Evolutionary conservation across 2,329 filamentous ascomycete species (phyloP).

Genomic region (Trichoderma sp.): DNA sequence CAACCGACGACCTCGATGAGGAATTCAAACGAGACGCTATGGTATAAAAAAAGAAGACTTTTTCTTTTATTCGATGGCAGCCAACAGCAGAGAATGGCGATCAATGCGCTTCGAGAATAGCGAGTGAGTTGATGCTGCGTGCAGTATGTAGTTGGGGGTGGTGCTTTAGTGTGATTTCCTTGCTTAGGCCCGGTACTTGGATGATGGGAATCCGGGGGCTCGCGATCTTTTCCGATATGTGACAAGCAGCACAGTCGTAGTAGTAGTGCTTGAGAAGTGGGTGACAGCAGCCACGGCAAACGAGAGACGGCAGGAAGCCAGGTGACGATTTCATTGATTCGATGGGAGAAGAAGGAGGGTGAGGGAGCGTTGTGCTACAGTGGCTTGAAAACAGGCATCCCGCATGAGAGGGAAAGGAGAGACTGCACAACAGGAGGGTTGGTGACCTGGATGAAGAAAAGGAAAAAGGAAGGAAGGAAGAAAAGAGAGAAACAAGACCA

Average conservation of each 20-base stretch:
- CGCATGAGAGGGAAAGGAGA: background rate
- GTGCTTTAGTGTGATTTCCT: background rate
- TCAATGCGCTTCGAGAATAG: background rate
- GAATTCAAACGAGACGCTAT: background rate
- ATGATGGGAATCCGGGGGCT: slow-evolving; percentile 24
- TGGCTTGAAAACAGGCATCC: slow-evolving; percentile 10
- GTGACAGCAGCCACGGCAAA: slow-evolving; percentile 13
- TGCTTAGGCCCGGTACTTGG: slow-evolving; percentile 18
- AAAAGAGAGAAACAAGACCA: background rate
- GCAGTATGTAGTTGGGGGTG: background rate
- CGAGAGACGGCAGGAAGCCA: slow-evolving; percentile 13
- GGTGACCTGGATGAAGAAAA: slow-evolving; percentile 8
- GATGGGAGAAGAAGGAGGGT: slow-evolving; percentile 4
- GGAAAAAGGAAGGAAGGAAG: background rate
- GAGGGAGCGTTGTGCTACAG: background rate
- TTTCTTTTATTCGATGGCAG: background rate
- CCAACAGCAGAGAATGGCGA: background rate
- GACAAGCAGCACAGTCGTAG: background rate
- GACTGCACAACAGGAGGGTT: slow-evolving; percentile 14
- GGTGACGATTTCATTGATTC: slow-evolving; percentile 22
- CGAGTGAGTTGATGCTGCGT: slow-evolving; percentile 3
- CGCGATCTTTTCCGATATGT: slow-evolving; percentile 26
- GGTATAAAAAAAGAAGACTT: background rate
- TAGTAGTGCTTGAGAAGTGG: background rate
- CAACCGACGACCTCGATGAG: background rate